phyloP scores from a whole-genome alignment of 305 asterid genomes.

The Fraxinus sp. region DNA sequence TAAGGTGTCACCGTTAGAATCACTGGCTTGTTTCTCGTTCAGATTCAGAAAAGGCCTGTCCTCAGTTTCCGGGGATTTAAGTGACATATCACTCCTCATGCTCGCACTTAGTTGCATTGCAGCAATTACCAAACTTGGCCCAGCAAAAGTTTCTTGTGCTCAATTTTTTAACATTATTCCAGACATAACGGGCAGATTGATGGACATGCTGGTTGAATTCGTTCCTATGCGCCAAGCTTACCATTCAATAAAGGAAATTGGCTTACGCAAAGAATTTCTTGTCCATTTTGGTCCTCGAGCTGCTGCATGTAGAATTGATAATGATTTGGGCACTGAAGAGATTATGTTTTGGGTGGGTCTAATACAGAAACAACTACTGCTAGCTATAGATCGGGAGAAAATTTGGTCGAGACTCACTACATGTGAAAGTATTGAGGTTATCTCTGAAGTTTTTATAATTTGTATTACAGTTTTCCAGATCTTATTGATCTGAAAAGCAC shows the following conservation, averaged over 20 bases:
- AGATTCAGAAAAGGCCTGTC: constrained; percentile 59
- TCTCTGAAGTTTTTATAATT: constrained; percentile 16
- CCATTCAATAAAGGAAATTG: constrained; percentile 68
- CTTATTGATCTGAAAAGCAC: background rate
- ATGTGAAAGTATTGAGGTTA: constrained; percentile 94
- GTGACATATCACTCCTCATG: constrained; percentile 78
- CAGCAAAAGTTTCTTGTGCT: constrained; percentile 82
- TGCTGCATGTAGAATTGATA: constrained; percentile 58
- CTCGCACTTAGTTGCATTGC: constrained; percentile 89
- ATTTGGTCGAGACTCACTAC: constrained; percentile 98
- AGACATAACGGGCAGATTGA: constrained; percentile 78
- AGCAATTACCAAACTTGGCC: constrained; percentile 88
- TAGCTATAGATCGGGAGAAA: constrained; percentile 92
- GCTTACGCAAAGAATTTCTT: constrained; percentile 84
- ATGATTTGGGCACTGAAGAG: constrained; percentile 73
- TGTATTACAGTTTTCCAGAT: background rate
- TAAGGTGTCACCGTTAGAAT: constrained; percentile 12
- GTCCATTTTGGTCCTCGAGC: constrained; percentile 96
- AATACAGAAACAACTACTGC: constrained; percentile 79
- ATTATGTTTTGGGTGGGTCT: constrained; percentile 85
- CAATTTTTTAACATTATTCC: constrained; percentile 73
- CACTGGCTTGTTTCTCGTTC: constrained; percentile 32
- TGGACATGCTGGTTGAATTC: constrained; percentile 89
- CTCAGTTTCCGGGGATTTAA: constrained; percentile 49
- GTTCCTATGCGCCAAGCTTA: constrained; percentile 75